phyloP scores from a whole-genome alignment of 805 yeast species.

The Isabelozyma gotoi region DNA sequence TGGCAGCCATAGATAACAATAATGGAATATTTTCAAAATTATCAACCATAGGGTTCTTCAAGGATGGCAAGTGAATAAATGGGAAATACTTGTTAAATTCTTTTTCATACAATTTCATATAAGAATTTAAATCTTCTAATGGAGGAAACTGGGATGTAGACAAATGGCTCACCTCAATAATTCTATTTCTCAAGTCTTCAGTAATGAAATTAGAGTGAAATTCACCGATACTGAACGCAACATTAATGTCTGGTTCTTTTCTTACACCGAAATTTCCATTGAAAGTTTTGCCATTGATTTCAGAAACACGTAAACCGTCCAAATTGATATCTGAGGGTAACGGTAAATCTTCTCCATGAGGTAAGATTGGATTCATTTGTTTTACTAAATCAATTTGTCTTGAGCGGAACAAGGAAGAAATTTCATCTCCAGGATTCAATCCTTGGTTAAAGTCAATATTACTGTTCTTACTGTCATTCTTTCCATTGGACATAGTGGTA shows the following conservation, averaged over 20 bases:
- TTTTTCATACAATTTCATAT: slow-evolving; percentile 67
- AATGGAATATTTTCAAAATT: slow-evolving; percentile 59
- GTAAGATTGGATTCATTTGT: slow-evolving; percentile 24
- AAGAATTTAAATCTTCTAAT: slow-evolving; percentile 72
- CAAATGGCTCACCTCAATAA: slow-evolving; percentile 54
- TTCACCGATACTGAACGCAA: slow-evolving; percentile 14
- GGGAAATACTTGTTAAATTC: slow-evolving; percentile 84
- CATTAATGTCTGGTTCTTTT: slow-evolving; percentile 8
- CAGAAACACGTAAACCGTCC: background rate
- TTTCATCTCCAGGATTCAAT: slow-evolving; percentile 39
- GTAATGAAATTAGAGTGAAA: slow-evolving; percentile 27
- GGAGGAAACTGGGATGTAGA: slow-evolving; percentile 67
- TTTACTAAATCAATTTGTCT: slow-evolving; percentile 67
- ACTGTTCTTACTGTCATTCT: no score
- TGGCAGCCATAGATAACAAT: slow-evolving; percentile 75
- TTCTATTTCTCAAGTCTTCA: slow-evolving; percentile 51
- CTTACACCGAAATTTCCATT: background rate
- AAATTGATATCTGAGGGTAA: background rate
- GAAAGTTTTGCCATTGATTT: background rate
- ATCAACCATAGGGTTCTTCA: slow-evolving; percentile 39
- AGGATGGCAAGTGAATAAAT: slow-evolving; percentile 72
- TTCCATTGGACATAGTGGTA: slow-evolving; percentile 20
- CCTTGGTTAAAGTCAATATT: slow-evolving; percentile 1
- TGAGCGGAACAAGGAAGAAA: slow-evolving; percentile 60
- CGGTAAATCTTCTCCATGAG: background rate